These are phyloP conservation scores for Wakefieldia striispora DNA, from an alignment of 768 basidiomycete genomes.

Conservation along the genomic window DNA sequence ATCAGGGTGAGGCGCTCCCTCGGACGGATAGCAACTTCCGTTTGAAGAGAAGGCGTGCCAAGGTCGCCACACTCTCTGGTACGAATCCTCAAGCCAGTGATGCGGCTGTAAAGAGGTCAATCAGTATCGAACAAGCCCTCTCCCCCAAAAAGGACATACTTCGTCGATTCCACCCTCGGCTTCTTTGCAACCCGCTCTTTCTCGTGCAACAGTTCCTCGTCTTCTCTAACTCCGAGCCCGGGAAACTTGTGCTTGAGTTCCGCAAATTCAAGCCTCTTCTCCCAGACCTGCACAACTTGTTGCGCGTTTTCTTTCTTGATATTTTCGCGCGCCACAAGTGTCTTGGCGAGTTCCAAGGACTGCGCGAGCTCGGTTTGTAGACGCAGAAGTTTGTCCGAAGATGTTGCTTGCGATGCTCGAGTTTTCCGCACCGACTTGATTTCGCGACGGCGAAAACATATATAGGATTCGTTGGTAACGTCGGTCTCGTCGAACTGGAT, in stretches of 20 bases:
- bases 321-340: conserved; percentile 62
- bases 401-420: conserved; percentile 84
- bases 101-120: conserved; percentile 34
- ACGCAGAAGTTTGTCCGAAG: conserved; percentile 84
- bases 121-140: background rate
- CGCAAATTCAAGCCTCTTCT: conserved; percentile 67
- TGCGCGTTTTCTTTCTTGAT: conserved; percentile 66
- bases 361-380: conserved; percentile 73
- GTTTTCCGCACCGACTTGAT: conserved; percentile 94
- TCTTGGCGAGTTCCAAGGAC: conserved; percentile 69
- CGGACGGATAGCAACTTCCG: conserved; percentile 55
- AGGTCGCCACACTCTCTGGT: no score
- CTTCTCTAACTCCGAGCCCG: conserved; percentile 54
- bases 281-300: conserved; percentile 62
- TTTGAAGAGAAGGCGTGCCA: no score
- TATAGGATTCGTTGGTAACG: conserved; percentile 87
- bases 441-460: conserved; percentile 95
- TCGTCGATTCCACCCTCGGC: conserved; percentile 37
- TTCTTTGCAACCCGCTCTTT: conserved; percentile 66
- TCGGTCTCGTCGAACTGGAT: conserved; percentile 84
- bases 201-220: conserved; percentile 71
- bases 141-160: conserved; percentile 2
- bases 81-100: conserved; percentile 53
- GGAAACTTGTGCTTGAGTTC: conserved; percentile 81
- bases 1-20: conserved; percentile 64